Evolutionary conservation across 441 rosid genomes (phyloP).

Genomic region (Manihot esculenta): DNA sequence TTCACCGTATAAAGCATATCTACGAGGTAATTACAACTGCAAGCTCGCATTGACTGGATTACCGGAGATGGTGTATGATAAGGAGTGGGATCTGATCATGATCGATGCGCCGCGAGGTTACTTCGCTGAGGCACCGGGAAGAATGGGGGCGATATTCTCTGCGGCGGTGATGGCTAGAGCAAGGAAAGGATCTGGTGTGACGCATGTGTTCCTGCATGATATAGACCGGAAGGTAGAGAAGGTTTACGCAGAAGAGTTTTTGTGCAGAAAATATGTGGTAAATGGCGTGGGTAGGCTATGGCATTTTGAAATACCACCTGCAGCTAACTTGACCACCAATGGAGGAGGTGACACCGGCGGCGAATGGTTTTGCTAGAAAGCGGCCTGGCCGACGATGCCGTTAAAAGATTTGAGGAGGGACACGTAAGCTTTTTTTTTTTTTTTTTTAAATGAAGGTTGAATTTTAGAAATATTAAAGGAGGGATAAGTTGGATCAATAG

Average conservation of each 20-base stretch:
- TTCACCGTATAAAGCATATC: conserved; percentile 38
- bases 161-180: conserved; percentile 61
- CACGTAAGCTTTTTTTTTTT: no score
- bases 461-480: no score
- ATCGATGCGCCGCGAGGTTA: conserved; percentile 72
- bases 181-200: conserved; percentile 48
- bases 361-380: conserved; percentile 13
- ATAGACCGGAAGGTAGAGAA: conserved; percentile 59
- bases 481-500: no score
- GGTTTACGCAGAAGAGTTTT: conserved; percentile 49
- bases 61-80: conserved; percentile 52
- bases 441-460: no score
- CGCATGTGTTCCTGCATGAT: conserved; percentile 63
- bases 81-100: conserved; percentile 71
- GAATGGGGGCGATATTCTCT: conserved; percentile 74
- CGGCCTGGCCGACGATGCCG: background rate
- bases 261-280: conserved; percentile 47
- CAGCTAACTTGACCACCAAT: conserved; percentile 17
- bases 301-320: conserved; percentile 60
- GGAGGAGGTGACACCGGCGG: background rate
- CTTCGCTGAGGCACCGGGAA: conserved; percentile 62
- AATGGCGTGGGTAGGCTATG: conserved; percentile 49
- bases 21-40: conserved; percentile 52
- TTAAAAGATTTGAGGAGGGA: no score
- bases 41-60: conserved; percentile 53